Base-by-base conservation (phyloP, 768 basidiomycete genomes). In the Lentinula detonsa region DNA sequence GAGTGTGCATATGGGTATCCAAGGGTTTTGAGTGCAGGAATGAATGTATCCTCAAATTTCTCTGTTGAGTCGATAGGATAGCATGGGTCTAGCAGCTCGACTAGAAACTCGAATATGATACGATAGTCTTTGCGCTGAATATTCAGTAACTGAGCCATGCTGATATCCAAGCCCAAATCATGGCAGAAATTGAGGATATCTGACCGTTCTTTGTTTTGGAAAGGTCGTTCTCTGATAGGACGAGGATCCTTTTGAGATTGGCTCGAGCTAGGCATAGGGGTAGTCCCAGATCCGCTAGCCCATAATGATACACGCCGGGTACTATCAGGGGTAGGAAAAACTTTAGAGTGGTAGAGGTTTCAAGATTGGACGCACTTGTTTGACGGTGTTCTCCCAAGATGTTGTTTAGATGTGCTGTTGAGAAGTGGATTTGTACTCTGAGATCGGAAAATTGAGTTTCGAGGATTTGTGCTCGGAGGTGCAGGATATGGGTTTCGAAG, bases 61-160 rank as follows among this genome's bases (percentile, higher is more conserved):
- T 72, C 70, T 39, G 70, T 74, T 57, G 80, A 74, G 67, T 80
- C 78, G 63, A 80, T 70, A n/a, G 82, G 77, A 74, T 86, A 85
- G 59, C 75, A 76, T 5, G 90, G 86, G 69, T 98, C 95, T 11
- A 95, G 75, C 28, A 80, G 80, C 15, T 75, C 70, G 34, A 94
- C 78, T 13, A 98, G 81, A 62, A 87, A 87, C 58, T 90, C 84
- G 70, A 97, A 94, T 45, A 98, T 90, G 1, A 81, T 76, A 33
- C 91, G 85, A 68, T 92, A 98, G 64, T 95, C 93, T 65, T 92
- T 91, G 16, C 85, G 86, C 3, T 92, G 91, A 50, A 95, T 93
- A 51, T 86, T 90, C 50, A 81, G 76, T 3, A 97, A 76, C 2
- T 85, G 85, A 59, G 86, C 81, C 70, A 85, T 81, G 3, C 83